Conservation (phyloP, 2,329 filamentous ascomycete species). For the Phoma sp. region DNA sequence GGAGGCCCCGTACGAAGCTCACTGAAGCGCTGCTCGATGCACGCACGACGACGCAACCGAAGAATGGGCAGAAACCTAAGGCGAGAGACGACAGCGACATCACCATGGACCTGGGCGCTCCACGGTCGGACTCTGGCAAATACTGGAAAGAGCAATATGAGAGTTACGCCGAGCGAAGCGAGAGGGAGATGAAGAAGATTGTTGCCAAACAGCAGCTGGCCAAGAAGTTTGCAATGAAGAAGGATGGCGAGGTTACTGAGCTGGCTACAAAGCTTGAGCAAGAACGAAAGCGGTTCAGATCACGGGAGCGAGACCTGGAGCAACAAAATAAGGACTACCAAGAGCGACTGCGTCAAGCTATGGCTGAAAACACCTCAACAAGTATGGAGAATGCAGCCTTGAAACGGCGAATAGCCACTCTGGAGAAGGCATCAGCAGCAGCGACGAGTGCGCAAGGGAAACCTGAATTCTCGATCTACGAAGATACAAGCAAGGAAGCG, state of each 20-base stretch:
- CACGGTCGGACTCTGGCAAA: conserved; percentile 75
- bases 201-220: conserved; percentile 81
- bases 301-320: conserved; percentile 71
- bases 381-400: conserved; percentile 45
- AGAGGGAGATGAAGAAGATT: conserved; percentile 77
- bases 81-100: conserved; percentile 64
- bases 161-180: conserved; percentile 74
- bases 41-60: conserved; percentile 49
- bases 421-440: conserved; percentile 35
- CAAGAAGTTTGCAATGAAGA: conserved; percentile 79
- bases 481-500: conserved; percentile 37
- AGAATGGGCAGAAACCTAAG: conserved; percentile 39
- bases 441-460: conserved; percentile 27
- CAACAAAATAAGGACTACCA: conserved; percentile 61
- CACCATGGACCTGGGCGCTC: conserved; percentile 75
- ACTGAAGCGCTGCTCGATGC: conserved; percentile 56
- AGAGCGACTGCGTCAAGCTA: conserved; percentile 43
- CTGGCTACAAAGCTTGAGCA: conserved; percentile 71
- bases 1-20: conserved; percentile 51
- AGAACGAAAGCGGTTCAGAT: conserved; percentile 69
- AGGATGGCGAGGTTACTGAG: conserved; percentile 74
- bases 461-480: conserved; percentile 40
- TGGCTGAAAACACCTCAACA: conserved; percentile 42
- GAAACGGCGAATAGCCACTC: conserved; percentile 39
- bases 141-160: conserved; percentile 84